Base-by-base conservation (phyloP, 2,329 filamentous ascomycete genomes). In the Aspergillus sp. region DNA sequence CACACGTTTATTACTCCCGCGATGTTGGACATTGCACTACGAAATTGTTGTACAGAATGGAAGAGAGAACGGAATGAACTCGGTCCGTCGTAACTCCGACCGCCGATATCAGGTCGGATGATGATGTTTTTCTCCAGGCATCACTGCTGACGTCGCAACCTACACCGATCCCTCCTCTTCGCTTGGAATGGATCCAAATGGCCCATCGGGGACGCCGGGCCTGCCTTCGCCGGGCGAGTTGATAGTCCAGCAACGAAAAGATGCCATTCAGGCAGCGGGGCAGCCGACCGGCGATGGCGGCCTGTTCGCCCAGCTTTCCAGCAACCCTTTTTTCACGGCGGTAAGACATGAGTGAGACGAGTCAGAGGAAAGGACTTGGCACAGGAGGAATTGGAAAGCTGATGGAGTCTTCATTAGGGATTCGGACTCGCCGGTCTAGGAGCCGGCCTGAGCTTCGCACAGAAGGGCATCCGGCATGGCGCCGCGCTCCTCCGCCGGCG, bases 341-440 rank as follows among this genome's bases (percentile, higher is more conserved):
- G 76, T 79, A 71, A 56, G 67, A 53, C 22, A 22, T 19, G 49
- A n/a, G 45, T 22, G 53, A 14, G 10, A 30, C 38, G 35, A 14
- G 19, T 30, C 22, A 14, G 3, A 14, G 14, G 8, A n/a, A 30
- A 30, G 8, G 26, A 30, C 1, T 30, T 10, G 8, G 26, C 3
- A 30, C 26, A 30, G 8, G 26, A 30, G 9, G 10, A 11, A 30
- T 30, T 30, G 26, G 26, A 11, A 30, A 8, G 9, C 26, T 30
- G 26, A 30, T 8, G 9, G 26, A 8, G 11, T 45, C 52, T 14
- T 24, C 3, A 22, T 1, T 66, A 83, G 76, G 92, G 94, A 62
- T 89, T 97, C 63, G 94, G 94, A 61, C 88, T 99, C 49, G 94
- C 92, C 55, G 89, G 88, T 26, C 80, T 99, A 48, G 94, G 91